Conservation (phyloP, 2,329 filamentous ascomycete genomes). For the Penicillium aurantiogriseum region DNA sequence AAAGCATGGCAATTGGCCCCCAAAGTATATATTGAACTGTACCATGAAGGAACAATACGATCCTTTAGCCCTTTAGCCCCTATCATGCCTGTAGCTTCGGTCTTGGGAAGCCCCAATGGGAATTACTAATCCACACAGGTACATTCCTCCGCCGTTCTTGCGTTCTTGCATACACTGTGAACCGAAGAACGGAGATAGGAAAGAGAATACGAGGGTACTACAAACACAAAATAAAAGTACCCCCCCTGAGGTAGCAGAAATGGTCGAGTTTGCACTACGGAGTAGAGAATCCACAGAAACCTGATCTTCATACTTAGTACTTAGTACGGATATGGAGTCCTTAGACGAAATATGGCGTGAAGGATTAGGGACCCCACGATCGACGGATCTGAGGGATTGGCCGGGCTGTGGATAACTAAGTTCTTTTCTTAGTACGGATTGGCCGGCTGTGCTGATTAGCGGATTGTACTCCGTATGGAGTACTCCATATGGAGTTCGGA, state of each 20-base stretch:
- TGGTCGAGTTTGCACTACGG: no score
- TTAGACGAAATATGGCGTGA: not conserved
- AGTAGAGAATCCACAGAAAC: not conserved
- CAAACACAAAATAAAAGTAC: not conserved
- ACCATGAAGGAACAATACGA: not conserved
- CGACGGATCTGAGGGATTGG: not conserved
- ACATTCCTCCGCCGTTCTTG: not conserved
- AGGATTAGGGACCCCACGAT: not conserved
- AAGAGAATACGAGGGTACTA: not conserved
- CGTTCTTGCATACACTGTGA: no score
- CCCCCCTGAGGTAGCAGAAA: not conserved
- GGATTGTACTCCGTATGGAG: not conserved
- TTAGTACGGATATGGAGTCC: not conserved
- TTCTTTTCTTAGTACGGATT: not conserved
- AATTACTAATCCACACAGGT: not conserved
- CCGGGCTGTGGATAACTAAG: not conserved
- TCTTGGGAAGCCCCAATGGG: not conserved
- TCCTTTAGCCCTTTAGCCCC: not conserved
- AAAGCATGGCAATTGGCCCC: not conserved
- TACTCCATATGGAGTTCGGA: not conserved
- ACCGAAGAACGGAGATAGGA: not conserved
- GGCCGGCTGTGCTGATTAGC: not conserved
- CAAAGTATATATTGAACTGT: not conserved
- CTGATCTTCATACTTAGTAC: not conserved
- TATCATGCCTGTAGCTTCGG: not conserved